A percentile compares a stretch with the other conserved stretches of the same genome.
These are phyloP conservation scores for Alternaria gaisen DNA, from an alignment of 2,329 filamentous ascomycete genomes.

Conservation along the genomic window DNA sequence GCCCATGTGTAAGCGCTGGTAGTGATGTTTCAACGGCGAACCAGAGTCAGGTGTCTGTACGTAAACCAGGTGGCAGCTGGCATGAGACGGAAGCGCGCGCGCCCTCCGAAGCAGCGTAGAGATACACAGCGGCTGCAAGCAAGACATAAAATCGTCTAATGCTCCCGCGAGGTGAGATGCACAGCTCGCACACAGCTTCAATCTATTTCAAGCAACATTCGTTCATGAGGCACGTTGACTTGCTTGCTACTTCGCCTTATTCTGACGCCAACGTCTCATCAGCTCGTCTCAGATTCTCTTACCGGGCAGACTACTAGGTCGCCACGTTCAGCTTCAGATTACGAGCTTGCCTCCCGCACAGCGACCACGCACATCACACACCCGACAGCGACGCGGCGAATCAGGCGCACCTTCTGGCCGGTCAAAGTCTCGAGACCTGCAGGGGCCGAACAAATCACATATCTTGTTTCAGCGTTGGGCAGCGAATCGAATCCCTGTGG, in stretches of 20 bases:
- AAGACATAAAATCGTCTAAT: conserved; percentile 45
- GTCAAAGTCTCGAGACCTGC: conserved; percentile 39
- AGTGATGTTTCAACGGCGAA: conserved; percentile 45
- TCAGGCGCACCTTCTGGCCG: conserved; percentile 30
- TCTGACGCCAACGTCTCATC: conserved; percentile 36
- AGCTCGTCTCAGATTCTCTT: conserved; percentile 39
- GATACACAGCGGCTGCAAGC: conserved; percentile 47
- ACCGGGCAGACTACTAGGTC: conserved; percentile 30
- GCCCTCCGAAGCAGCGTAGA: conserved; percentile 36
- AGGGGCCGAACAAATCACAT: conserved; percentile 51
- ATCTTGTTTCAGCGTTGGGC: conserved; percentile 39
- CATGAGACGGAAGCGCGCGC: conserved; percentile 51
- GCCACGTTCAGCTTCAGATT: conserved; percentile 36
- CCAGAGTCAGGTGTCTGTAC: conserved; percentile 38
- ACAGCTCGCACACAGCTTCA: conserved; percentile 31
- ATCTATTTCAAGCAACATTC: conserved; percentile 34
- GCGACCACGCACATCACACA: conserved; percentile 39
- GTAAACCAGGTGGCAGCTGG: conserved; percentile 40
- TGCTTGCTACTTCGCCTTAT: conserved; percentile 22
- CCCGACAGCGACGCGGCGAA: conserved; percentile 33
- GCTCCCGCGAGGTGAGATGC: conserved; percentile 39
- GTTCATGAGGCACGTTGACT: conserved; percentile 21
- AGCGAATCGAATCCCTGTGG: conserved; percentile 30
- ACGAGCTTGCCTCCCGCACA: conserved; percentile 36
- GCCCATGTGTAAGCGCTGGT: conserved; percentile 43